A percentile compares a stretch with the other conserved stretches of the same genome.
These are phyloP conservation scores for Arabidopsis lyrata DNA, from an alignment of 441 rosid genomes.

Conservation along the genomic window DNA sequence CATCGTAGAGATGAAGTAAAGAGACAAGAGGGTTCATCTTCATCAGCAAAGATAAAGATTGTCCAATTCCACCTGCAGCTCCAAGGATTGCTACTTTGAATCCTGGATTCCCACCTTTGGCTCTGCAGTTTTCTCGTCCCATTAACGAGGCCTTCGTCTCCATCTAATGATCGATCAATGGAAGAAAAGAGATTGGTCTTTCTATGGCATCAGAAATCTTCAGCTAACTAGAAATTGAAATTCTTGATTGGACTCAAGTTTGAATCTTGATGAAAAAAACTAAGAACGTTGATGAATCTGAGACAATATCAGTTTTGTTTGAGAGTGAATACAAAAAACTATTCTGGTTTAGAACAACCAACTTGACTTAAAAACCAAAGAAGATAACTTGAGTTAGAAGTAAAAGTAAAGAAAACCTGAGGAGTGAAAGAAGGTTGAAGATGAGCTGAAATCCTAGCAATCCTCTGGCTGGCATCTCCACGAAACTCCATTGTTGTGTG, in stretches of 20 bases:
- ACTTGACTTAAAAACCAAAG: background rate
- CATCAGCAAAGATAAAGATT: constrained; percentile 85
- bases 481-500: constrained; percentile 58
- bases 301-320: background rate
- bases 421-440: constrained; percentile 55
- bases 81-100: constrained; percentile 92
- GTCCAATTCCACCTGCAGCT: constrained; percentile 97
- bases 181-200: background rate
- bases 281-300: background rate
- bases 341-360: background rate
- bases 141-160: constrained; percentile 51
- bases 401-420: constrained; percentile 47
- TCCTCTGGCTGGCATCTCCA: constrained; percentile 60
- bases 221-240: background rate
- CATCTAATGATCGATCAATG: constrained; percentile 48
- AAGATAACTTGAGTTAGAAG: constrained; percentile 12
- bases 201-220: background rate
- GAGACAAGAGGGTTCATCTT: constrained; percentile 95
- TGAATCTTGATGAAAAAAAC: background rate
- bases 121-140: constrained; percentile 59
- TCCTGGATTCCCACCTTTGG: constrained; percentile 74
- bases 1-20: constrained; percentile 94
- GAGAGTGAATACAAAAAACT: constrained; percentile 14
- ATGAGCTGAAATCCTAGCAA: constrained; percentile 69
- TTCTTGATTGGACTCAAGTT: background rate